Evolutionary conservation across 1,139 yeast species (phyloP).

Genomic region (Arxiozyma bovina): DNA sequence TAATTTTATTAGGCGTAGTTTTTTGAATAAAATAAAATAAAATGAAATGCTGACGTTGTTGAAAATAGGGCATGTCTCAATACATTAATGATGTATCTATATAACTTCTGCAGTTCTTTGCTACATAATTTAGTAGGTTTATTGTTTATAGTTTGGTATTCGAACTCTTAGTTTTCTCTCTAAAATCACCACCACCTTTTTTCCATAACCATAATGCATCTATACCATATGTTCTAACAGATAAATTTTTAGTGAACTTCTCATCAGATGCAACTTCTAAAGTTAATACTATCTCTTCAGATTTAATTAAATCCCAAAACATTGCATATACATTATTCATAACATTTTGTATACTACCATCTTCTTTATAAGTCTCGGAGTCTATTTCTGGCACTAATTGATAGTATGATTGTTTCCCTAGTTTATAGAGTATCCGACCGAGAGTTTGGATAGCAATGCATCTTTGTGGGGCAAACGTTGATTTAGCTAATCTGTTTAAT

Average conservation of each 20-base stretch:
- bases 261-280: conserved; percentile 72
- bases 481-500: conserved; percentile 68
- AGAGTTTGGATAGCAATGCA: conserved; percentile 77
- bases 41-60: too few species aligned
- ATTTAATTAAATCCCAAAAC: conserved; percentile 67
- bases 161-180: conserved; percentile 9
- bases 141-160: neutral
- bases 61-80: too few species aligned
- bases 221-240: conserved; percentile 76
- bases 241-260: conserved; percentile 50
- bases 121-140: too few species aligned
- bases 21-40: too few species aligned
- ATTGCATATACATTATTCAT: conserved; percentile 38
- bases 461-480: conserved; percentile 77
- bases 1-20: too few species aligned
- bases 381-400: conserved; percentile 40
- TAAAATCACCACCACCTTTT: conserved; percentile 55
- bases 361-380: conserved; percentile 35
- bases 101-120: too few species aligned
- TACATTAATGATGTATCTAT: too few species aligned
- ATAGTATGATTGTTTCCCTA: conserved; percentile 54
- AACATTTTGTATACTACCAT: conserved; percentile 35
- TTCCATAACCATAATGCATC: conserved; percentile 95
- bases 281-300: conserved; percentile 59
- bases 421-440: conserved; percentile 77